These are phyloP conservation scores for Stephanodiscus minutulus DNA, from an alignment of 108 stramenopile genomes.

Conservation along the genomic window DNA sequence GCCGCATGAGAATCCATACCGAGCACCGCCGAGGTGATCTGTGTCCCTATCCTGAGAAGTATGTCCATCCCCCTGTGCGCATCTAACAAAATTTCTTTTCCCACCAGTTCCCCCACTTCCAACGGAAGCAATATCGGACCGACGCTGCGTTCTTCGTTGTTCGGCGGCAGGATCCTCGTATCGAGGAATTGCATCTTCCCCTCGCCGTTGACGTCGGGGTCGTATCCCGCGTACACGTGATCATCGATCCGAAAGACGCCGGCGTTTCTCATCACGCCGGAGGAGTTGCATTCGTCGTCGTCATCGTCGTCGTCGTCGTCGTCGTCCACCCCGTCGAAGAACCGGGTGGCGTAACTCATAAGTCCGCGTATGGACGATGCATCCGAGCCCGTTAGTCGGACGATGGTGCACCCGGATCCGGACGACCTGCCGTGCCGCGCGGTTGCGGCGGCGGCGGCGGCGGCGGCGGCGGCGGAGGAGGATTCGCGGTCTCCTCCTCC, in stretches of 20 bases:
- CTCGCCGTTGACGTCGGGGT: slow-evolving; percentile 39
- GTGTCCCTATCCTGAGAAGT: slow-evolving; percentile 37
- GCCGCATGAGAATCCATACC: slow-evolving; percentile 30
- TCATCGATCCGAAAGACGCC: slow-evolving; percentile 45
- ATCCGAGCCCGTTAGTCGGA: not conserved
- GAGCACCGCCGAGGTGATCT: slow-evolving; percentile 49
- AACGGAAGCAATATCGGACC: slow-evolving; percentile 23
- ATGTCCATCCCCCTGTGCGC: slow-evolving; percentile 45
- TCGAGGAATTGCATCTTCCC: slow-evolving; percentile 54
- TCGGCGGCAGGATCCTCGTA: not conserved
- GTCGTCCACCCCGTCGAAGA: slow-evolving; percentile 43
- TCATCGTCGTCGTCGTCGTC: too few species aligned
- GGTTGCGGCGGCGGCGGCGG: too few species aligned
- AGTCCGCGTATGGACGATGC: slow-evolving; percentile 47
- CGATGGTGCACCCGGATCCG: not conserved
- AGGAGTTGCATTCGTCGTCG: too few species aligned
- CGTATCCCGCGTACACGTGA: slow-evolving; percentile 40
- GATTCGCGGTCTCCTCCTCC: too few species aligned
- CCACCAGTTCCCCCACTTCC: slow-evolving; percentile 38
- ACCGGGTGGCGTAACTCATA: slow-evolving; percentile 26
- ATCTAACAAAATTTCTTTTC: slow-evolving; percentile 12
- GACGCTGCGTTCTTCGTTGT: not conserved
- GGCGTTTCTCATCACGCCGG: slow-evolving; percentile 9
- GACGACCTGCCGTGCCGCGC: too few species aligned
- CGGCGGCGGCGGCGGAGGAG: too few species aligned